A percentile compares a stretch with the other conserved stretches of the same genome.
Evolutionary conservation across 2,329 filamentous ascomycete genomes (phyloP).

Genomic region (Colletotrichum brevisporum): DNA sequence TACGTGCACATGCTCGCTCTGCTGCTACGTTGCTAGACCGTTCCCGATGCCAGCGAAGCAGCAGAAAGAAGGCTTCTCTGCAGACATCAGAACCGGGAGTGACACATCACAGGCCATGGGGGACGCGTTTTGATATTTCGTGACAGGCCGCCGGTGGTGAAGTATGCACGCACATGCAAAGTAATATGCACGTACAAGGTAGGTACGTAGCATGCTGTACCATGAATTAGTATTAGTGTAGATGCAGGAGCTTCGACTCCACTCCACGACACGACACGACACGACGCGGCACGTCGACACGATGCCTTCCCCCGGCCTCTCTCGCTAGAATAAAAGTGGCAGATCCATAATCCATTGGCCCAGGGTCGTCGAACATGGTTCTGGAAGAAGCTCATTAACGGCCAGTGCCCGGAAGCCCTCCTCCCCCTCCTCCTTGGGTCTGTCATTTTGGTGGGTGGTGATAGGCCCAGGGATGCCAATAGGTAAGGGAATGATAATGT

Average conservation of each 20-base stretch:
- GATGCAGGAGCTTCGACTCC: background rate
- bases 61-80: background rate
- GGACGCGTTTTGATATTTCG: slow-evolving; percentile 15
- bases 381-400: slow-evolving; percentile 33
- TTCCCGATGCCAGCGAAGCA: slow-evolving; percentile 26
- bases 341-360: slow-evolving; percentile 36
- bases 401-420: slow-evolving; percentile 16
- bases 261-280: too few species aligned
- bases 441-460: slow-evolving; percentile 24
- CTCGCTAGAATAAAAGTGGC: slow-evolving; percentile 37
- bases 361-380: slow-evolving; percentile 26
- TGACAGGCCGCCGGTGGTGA: background rate
- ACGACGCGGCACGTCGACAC: slow-evolving; percentile 4
- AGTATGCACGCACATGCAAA: background rate
- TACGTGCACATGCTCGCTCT: slow-evolving; percentile 35
- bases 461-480: slow-evolving; percentile 19
- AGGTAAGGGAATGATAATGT: too few species aligned
- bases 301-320: slow-evolving; percentile 1
- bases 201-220: background rate
- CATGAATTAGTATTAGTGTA: background rate
- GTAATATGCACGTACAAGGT: slow-evolving; percentile 13
- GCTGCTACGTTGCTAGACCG: slow-evolving; percentile 18
- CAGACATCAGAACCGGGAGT: background rate
- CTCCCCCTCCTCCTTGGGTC: background rate
- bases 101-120: slow-evolving; percentile 4